Conservation (phyloP, 2,329 filamentous ascomycete genomes). For the Capronia epimyces region DNA sequence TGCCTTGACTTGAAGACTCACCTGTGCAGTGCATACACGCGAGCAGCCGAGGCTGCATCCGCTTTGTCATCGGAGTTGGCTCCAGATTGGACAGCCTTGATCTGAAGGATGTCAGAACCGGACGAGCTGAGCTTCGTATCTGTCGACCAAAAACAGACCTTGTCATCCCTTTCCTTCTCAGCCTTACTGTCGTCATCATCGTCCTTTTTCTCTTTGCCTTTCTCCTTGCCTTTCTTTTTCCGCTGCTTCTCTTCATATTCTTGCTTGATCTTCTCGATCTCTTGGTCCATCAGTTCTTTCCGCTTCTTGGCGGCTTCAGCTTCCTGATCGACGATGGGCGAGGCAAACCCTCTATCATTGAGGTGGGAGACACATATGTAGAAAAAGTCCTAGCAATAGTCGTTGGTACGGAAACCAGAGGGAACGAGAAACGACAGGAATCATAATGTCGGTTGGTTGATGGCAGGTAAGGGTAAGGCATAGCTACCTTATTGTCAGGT, state of each 20-base stretch:
- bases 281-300: slow-evolving; percentile 40
- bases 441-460: no score
- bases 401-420: slow-evolving; percentile 5
- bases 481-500: slow-evolving; percentile 72
- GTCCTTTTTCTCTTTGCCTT: slow-evolving; percentile 47
- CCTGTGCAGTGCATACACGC: slow-evolving; percentile 80
- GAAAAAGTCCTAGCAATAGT: slow-evolving; percentile 68
- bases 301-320: slow-evolving; percentile 40
- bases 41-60: slow-evolving; percentile 67
- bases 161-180: slow-evolving; percentile 49
- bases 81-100: slow-evolving; percentile 46
- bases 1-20: slow-evolving; percentile 36
- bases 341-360: slow-evolving; percentile 75
- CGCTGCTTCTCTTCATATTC: slow-evolving; percentile 71
- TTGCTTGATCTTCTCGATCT: slow-evolving; percentile 45
- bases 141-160: slow-evolving; percentile 40
- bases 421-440: no score
- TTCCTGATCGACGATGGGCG: slow-evolving; percentile 46
- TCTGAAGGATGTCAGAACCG: slow-evolving; percentile 30
- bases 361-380: slow-evolving; percentile 81
- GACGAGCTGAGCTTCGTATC: background rate
- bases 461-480: no score
- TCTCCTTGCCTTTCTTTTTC: slow-evolving; percentile 57
- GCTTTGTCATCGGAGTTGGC: slow-evolving; percentile 31
- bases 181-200: slow-evolving; percentile 44